These are phyloP conservation scores for Dysphania ambrosioides DNA, from an alignment of 148 eudicot genomes.

Conservation along the genomic window DNA sequence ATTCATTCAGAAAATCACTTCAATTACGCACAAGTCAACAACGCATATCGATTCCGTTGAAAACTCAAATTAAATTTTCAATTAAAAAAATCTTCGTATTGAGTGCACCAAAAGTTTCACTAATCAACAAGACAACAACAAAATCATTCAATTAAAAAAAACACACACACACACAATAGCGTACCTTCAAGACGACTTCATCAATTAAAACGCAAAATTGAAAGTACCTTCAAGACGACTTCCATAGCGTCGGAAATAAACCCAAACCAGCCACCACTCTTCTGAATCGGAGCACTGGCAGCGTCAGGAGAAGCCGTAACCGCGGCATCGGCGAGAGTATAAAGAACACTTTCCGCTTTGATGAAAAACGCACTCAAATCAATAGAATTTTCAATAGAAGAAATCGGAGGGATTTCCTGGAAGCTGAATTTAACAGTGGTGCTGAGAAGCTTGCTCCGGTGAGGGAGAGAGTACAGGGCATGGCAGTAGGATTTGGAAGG, in stretches of 20 bases:
- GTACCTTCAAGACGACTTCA: too few species aligned
- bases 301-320: constrained; percentile 58
- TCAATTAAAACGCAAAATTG: background rate
- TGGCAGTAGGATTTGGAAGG: constrained; percentile 41
- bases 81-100: too few species aligned
- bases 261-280: constrained; percentile 91
- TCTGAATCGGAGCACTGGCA: constrained; percentile 43
- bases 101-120: too few species aligned
- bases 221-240: constrained; percentile 76
- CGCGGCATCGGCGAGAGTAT: constrained; percentile 93
- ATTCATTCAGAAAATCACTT: too few species aligned
- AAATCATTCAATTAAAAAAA: too few species aligned
- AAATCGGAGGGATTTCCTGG: constrained; percentile 56
- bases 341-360: constrained; percentile 63
- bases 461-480: constrained; percentile 30
- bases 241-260: constrained; percentile 93
- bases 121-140: too few species aligned
- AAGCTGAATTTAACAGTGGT: constrained; percentile 64
- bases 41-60: too few species aligned
- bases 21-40: too few species aligned
- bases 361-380: constrained; percentile 46
- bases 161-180: too few species aligned
- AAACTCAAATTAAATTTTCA: too few species aligned
- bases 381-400: constrained; percentile 33
- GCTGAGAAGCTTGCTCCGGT: constrained; percentile 35